Base-by-base conservation (phyloP, 805 yeast genomes). In the Kodamaea sagamina region DNA sequence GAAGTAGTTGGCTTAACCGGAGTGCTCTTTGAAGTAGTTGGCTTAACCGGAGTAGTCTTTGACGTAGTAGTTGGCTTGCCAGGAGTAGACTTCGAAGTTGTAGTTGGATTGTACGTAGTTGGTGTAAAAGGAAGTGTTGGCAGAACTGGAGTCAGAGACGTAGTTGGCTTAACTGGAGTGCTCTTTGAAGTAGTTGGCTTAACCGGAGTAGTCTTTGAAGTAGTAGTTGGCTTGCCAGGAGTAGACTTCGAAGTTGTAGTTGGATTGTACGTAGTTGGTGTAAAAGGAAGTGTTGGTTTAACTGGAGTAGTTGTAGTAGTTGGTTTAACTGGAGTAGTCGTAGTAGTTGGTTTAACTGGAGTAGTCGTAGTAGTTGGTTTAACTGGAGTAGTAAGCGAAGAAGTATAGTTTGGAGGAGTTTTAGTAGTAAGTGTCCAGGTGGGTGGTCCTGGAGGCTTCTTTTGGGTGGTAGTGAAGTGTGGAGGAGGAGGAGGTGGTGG, bases 11-110 rank as follows among this genome's bases (percentile, higher is more conserved):
- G n/a, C n/a, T n/a, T n/a, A n/a, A n/a, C 24, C 16, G 41, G 32
- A n/a, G 32, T 43, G 32, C 22, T 40, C 42, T 25, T 34, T 39
- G 19, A 25, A 4, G 41, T 44, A 40, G 21, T 28, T 31, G 34
- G 41, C 26, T 25, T 40, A 43, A 34, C 22, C 8, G 44, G 25
- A 17, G 37, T 26, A 16, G 21, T 34, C 6, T 11, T 28, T 28
- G 32, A 17, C 7, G 15, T 28, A 8, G 32, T 28, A 9, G 12
- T 28, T 28, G 32, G 32, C 24, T 21, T 21, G 24, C 24, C 24
- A 21, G 24, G 24, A n/a, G 13, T 17, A 11, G 15, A 19, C 12
- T 13, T n/a, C n/a, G n/a, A n/a, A n/a, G n/a, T n/a, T n/a, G n/a
- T n/a, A n/a, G n/a, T n/a, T n/a, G n/a, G n/a, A n/a, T n/a, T n/a